Conservation (phyloP, 352 stramenopile genomes). For the Lagenidium sp. region DNA sequence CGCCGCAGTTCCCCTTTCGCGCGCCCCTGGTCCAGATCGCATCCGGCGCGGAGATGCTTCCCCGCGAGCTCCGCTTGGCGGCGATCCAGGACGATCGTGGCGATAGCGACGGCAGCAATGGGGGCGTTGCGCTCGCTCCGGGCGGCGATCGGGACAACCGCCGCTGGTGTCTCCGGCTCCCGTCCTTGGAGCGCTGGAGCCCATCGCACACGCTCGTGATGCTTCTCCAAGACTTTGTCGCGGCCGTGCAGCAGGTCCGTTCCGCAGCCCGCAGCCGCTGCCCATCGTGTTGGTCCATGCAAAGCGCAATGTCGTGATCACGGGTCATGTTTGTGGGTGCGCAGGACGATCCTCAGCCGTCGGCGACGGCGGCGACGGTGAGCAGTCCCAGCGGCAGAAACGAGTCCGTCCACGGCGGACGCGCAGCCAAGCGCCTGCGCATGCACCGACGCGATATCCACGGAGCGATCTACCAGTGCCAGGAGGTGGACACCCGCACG, state of each 20-base stretch:
- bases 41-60: background rate
- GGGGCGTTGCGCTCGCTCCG: constrained; percentile 33
- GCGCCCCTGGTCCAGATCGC: constrained; percentile 41
- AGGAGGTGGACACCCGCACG: constrained; percentile 51
- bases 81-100: constrained; percentile 44
- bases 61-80: constrained; percentile 21
- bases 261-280: background rate
- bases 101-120: no score
- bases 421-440: constrained; percentile 26
- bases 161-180: constrained; percentile 51
- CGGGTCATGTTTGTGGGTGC: no score
- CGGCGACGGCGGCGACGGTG: constrained; percentile 14
- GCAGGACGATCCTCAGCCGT: constrained; percentile 25
- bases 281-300: background rate
- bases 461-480: constrained; percentile 52
- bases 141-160: constrained; percentile 41
- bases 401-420: background rate
- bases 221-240: constrained; percentile 61
- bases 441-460: constrained; percentile 69
- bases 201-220: constrained; percentile 68
- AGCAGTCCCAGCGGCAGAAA: background rate
- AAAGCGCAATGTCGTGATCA: no score
- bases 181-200: constrained; percentile 55
- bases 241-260: constrained; percentile 41
- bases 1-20: constrained; percentile 51